Evolutionary conservation across 1,284 basidiomycete species (phyloP).

Genomic region (Heliocybe sulcata): DNA sequence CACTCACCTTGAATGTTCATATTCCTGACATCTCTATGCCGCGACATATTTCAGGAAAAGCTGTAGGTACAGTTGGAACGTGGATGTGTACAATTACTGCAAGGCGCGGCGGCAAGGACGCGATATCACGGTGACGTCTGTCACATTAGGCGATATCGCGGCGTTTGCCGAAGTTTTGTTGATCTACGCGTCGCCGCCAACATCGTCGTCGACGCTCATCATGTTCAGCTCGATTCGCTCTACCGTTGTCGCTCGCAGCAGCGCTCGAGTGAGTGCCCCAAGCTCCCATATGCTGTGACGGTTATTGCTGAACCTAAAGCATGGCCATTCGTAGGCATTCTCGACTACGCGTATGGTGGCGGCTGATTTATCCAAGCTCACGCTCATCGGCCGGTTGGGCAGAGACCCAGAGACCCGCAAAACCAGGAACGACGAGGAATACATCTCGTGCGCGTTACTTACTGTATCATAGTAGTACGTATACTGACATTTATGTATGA

Average conservation of each 20-base stretch:
- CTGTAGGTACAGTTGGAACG: constrained; percentile 10
- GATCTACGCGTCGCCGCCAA: not conserved
- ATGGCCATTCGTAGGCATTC: constrained; percentile 44
- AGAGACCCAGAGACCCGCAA: constrained; percentile 62
- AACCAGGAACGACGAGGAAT: constrained; percentile 73
- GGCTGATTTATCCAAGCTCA: constrained; percentile 65
- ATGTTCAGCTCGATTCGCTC: constrained; percentile 47
- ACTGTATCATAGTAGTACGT: not conserved
- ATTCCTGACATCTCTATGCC: constrained; percentile 88
- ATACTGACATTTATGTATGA: not conserved
- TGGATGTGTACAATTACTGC: no score
- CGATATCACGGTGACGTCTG: not conserved
- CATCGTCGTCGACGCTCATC: constrained; percentile 6
- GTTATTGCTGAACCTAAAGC: not conserved
- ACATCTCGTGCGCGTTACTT: constrained; percentile 47
- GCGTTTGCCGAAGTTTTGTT: not conserved
- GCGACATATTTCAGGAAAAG: constrained; percentile 50
- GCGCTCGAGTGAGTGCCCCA: constrained; percentile 38
- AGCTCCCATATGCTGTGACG: not conserved
- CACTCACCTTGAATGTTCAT: constrained; percentile 75
- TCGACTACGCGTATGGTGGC: constrained; percentile 49
- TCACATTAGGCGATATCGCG: not conserved
- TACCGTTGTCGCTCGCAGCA: constrained; percentile 28
- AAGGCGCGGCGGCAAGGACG: not conserved
- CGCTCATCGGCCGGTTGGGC: constrained; percentile 67